Conservation (phyloP, 768 basidiomycete species). For the Leccinum rimulosum region DNA sequence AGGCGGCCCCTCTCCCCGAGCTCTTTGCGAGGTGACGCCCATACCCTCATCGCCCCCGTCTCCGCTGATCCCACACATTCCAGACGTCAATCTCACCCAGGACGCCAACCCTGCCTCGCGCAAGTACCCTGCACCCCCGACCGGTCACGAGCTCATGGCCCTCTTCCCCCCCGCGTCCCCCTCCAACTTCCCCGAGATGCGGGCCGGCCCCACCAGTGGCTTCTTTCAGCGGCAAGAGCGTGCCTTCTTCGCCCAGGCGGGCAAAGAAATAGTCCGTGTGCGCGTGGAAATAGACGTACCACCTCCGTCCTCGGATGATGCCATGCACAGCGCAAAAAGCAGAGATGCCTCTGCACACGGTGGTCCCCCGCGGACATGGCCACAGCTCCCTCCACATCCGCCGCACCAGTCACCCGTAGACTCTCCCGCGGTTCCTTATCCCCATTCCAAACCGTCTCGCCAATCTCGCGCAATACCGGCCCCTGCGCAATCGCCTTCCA, state of each 20-base stretch:
- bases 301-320: slow-evolving; percentile 17
- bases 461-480: slow-evolving; percentile 23
- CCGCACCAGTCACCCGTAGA: slow-evolving; percentile 30
- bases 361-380: slow-evolving; percentile 28
- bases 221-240: slow-evolving; percentile 77
- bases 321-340: slow-evolving; percentile 27
- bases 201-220: slow-evolving; percentile 64
- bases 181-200: slow-evolving; percentile 49
- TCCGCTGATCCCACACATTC: slow-evolving; percentile 28
- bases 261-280: slow-evolving; percentile 74
- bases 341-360: slow-evolving; percentile 22
- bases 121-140: slow-evolving; percentile 73
- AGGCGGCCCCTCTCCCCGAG: slow-evolving; percentile 64
- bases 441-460: slow-evolving; percentile 34
- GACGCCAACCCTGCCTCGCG: slow-evolving; percentile 47
- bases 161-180: slow-evolving; percentile 76
- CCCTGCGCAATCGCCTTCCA: slow-evolving; percentile 27
- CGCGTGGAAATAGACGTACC: slow-evolving; percentile 65
- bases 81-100: slow-evolving; percentile 62
- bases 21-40: slow-evolving; percentile 51
- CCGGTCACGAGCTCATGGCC: slow-evolving; percentile 82
- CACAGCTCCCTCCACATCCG: slow-evolving; percentile 30
- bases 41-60: background rate
- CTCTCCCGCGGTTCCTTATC: slow-evolving; percentile 33
- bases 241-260: slow-evolving; percentile 77